Evolutionary conservation across 441 rosid species (phyloP).

Genomic region (California macrophylla): DNA sequence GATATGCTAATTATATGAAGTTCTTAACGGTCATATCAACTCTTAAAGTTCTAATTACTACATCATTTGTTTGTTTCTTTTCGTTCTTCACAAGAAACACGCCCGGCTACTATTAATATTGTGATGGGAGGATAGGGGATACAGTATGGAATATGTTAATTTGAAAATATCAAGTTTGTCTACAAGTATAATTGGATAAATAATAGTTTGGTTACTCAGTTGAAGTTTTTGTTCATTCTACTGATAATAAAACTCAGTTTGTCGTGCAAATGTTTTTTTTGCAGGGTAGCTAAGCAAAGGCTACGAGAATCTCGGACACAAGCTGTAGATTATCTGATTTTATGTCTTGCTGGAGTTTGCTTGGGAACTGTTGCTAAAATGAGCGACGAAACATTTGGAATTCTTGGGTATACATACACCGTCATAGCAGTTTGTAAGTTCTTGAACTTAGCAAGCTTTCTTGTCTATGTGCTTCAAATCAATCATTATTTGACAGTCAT

Average conservation of each 20-base stretch:
- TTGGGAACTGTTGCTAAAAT: constrained; percentile 94
- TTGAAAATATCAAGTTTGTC: neutral
- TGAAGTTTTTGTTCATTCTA: neutral
- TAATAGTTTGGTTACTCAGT: neutral
- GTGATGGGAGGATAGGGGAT: neutral
- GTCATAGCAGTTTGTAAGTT: constrained; percentile 96
- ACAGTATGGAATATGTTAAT: neutral
- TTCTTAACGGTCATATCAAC: neutral
- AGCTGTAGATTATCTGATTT: constrained; percentile 77
- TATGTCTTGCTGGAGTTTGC: constrained; percentile 88
- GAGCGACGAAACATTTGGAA: constrained; percentile 84
- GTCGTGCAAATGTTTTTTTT: neutral
- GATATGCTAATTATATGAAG: neutral
- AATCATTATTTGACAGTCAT: neutral
- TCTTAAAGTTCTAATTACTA: neutral
- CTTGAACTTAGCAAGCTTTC: neutral
- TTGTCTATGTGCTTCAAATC: neutral
- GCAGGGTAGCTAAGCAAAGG: constrained; percentile 82
- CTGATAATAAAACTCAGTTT: neutral
- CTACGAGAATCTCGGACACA: constrained; percentile 73
- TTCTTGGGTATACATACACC: constrained; percentile 72
- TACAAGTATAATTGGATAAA: neutral
- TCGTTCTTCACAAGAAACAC: neutral
- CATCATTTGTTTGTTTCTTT: neutral
- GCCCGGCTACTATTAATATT: neutral